Evolutionary conservation across 495 filamentous ascomycete genomes (phyloP).

Genomic region (Talaromyces liani): DNA sequence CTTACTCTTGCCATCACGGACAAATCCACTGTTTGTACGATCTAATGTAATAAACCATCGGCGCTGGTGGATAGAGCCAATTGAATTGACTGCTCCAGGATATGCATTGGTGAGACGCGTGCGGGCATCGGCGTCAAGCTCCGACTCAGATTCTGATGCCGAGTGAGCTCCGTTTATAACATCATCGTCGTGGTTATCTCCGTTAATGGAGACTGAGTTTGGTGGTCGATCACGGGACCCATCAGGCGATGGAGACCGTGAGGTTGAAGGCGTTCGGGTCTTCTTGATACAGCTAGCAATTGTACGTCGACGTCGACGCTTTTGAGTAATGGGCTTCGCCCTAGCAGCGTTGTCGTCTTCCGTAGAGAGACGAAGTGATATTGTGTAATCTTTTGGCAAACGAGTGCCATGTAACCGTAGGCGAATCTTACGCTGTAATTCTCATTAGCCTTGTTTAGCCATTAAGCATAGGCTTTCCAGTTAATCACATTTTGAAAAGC

Average conservation of each 20-base stretch:
- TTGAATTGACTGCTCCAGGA: conserved; percentile 51
- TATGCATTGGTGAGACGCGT: conserved; percentile 60
- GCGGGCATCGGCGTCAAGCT: conserved; percentile 25
- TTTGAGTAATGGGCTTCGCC: conserved; percentile 21
- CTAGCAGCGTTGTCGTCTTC: conserved; percentile 36
- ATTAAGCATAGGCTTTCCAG: neutral
- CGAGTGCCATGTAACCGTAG: conserved; percentile 52
- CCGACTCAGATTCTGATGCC: conserved; percentile 2
- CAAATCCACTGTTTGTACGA: conserved; percentile 45
- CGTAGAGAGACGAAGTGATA: conserved; percentile 42
- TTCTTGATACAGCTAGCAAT: neutral
- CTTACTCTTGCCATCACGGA: conserved; percentile 13
- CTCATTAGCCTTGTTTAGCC: neutral
- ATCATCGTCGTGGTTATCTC: neutral
- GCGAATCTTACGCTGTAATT: conserved; percentile 46
- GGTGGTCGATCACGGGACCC: neutral
- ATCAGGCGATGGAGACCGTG: conserved; percentile 2
- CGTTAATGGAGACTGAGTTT: neutral
- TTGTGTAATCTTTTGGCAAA: conserved; percentile 50
- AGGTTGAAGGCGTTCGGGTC: neutral
- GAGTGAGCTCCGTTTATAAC: conserved; percentile 6
- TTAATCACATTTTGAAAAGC: conserved; percentile 43
- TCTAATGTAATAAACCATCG: conserved; percentile 56
- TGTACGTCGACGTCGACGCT: conserved; percentile 19
- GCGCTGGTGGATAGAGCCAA: conserved; percentile 57